phyloP scores from a whole-genome alignment of 805 yeast genomes.

The Candida berthetii region DNA sequence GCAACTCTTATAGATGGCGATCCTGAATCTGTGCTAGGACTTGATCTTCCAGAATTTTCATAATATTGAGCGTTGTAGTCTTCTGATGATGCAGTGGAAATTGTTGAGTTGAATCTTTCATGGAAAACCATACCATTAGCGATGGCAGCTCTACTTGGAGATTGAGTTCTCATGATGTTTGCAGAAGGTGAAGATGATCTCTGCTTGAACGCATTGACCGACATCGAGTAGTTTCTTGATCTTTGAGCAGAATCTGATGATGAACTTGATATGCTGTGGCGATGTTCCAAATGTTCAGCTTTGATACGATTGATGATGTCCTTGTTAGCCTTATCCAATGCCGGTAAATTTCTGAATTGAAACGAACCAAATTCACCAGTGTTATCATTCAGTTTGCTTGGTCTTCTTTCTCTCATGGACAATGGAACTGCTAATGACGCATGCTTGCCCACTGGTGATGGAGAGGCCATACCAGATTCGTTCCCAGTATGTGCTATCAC shows the following conservation, averaged over 20 bases:
- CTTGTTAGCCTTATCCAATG: constrained; percentile 88
- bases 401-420: constrained; percentile 62
- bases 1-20: constrained; percentile 12
- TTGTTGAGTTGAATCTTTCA: constrained; percentile 27
- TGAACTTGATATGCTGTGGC: constrained; percentile 30
- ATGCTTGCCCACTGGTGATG: constrained; percentile 26
- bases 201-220: constrained; percentile 33
- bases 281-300: constrained; percentile 59
- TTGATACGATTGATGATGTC: constrained; percentile 86
- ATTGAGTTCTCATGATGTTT: constrained; percentile 21
- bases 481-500: constrained; percentile 1
- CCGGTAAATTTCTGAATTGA: constrained; percentile 81
- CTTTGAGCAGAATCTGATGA: constrained; percentile 26
- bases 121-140: constrained; percentile 13
- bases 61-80: constrained; percentile 15
- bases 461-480: constrained; percentile 20
- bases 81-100: constrained; percentile 27
- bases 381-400: constrained; percentile 66
- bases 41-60: constrained; percentile 25
- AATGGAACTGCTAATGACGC: constrained; percentile 46
- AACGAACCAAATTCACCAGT: constrained; percentile 85
- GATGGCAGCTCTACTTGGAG: constrained; percentile 22
- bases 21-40: constrained; percentile 25
- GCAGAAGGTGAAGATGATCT: constrained; percentile 40
- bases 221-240: constrained; percentile 22